Conservation (phyloP, 306 rosid species). For the Quercus agrifolia region DNA sequence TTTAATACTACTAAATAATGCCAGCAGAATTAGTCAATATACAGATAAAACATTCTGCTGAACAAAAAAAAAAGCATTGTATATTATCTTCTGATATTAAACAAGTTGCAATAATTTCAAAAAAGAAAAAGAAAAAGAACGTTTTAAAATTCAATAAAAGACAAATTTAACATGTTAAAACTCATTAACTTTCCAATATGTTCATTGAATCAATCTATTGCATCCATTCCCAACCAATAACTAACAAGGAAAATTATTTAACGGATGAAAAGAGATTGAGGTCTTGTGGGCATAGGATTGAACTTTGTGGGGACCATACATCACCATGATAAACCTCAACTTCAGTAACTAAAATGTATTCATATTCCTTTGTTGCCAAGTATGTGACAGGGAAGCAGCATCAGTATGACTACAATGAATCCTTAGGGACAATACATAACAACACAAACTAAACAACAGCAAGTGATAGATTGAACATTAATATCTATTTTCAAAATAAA, state of each 20-base stretch:
- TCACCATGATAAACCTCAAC: neutral
- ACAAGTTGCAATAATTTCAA: neutral
- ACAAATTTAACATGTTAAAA: neutral
- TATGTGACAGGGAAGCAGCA: neutral
- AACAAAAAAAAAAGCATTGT: neutral
- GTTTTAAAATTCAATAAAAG: neutral
- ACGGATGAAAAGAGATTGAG: neutral
- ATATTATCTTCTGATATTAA: neutral
- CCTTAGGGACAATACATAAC: neutral
- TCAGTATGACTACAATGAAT: neutral
- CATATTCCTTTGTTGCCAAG: neutral
- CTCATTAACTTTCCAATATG: neutral
- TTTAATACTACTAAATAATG: neutral
- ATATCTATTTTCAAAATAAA: neutral
- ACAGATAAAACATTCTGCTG: neutral
- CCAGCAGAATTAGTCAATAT: neutral
- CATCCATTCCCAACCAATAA: neutral
- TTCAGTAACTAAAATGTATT: neutral
- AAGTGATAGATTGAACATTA: neutral
- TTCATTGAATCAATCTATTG: neutral
- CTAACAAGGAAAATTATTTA: neutral
- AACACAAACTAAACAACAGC: conserved; percentile 4
- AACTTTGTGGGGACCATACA: neutral
- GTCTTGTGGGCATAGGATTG: neutral
- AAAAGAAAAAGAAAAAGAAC: neutral